These are phyloP conservation scores for Ilex aquifolium DNA, from an alignment of 257 asterid genomes.

Conservation along the genomic window DNA sequence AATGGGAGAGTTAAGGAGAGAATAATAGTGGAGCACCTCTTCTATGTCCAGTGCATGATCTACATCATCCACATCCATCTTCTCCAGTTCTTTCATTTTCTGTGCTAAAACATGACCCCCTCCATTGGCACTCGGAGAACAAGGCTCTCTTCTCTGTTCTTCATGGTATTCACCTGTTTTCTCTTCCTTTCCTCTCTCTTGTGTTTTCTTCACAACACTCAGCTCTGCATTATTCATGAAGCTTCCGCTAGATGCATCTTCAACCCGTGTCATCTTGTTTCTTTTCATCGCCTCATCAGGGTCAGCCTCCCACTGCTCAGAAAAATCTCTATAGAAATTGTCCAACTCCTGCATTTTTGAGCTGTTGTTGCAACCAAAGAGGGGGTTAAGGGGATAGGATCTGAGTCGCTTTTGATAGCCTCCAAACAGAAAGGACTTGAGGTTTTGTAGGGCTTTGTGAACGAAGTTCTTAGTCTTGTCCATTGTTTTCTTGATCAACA, in stretches of 20 bases:
- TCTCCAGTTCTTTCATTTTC: constrained; percentile 63
- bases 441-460: constrained; percentile 31
- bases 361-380: constrained; percentile 14
- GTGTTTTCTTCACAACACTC: constrained; percentile 17
- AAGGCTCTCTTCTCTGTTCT: background rate
- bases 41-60: constrained; percentile 75
- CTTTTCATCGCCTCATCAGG: constrained; percentile 14
- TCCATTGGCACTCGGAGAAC: constrained; percentile 5
- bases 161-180: constrained; percentile 14
- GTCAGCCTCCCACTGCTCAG: constrained; percentile 27
- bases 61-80: constrained; percentile 55
- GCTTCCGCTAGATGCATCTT: constrained; percentile 20
- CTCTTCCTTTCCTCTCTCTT: constrained; percentile 21
- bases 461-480: constrained; percentile 46
- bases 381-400: constrained; percentile 25
- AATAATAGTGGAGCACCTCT: constrained; percentile 72
- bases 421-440: constrained; percentile 36
- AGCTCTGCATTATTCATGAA: constrained; percentile 22
- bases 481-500: constrained; percentile 45
- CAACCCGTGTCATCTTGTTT: constrained; percentile 11
- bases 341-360: constrained; percentile 32
- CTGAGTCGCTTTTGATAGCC: constrained; percentile 40
- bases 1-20: constrained; percentile 58
- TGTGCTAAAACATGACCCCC: constrained; percentile 33
- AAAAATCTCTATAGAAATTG: constrained; percentile 27